Base-by-base conservation (phyloP, 192 early-diverging fungal species). In the Coemansia sp. region DNA sequence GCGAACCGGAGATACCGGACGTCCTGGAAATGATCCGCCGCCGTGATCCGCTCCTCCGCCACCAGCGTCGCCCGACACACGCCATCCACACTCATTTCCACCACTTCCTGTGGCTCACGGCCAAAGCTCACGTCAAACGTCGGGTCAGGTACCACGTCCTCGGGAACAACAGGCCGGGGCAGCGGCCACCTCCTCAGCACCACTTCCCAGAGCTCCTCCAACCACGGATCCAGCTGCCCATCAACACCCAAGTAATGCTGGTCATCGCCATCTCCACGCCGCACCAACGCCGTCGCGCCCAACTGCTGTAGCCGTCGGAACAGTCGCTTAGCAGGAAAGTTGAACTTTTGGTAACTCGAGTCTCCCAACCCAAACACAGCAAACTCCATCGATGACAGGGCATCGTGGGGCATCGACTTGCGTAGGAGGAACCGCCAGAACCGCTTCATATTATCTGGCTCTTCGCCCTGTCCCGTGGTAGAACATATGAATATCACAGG, bases 301-400 rank as follows among this genome's bases (percentile, higher is more conserved):
- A 99, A 84, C 62, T 98, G 92, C 58, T 85, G 63, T 59, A 98
- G 76, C 38, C 97, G 84, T 40, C 92, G 90, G 78, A 89, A 85
- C 53, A 99, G 85, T 65, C 97, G 95, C 71, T 97, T 97, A 1
- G 93, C 91, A 3, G 96, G 91, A 78, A 87, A 95, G 73, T 98
- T 98, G 85, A 93, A 99, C 88, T 89, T 91, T 64, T 74, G 61
- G 74, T 97, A 99, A 29, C 93, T 94, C 18, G 95, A 97, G 76
- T 99, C 97, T 24, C 97, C 97, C 38, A 95, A 85, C 2, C 96
- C 97, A 84, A 98, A 93, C 20, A 99, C 96, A 4, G 92, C 91
- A 76, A 89, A 93, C 40, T 84, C 55, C 73, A 92, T 62, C n/a
- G 84, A 73, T 13, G 69, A 62, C n/a, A 97, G 80, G 1, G 90